Conservation (phyloP, 1,139 yeast genomes). For the Nadsonia commutata region DNA sequence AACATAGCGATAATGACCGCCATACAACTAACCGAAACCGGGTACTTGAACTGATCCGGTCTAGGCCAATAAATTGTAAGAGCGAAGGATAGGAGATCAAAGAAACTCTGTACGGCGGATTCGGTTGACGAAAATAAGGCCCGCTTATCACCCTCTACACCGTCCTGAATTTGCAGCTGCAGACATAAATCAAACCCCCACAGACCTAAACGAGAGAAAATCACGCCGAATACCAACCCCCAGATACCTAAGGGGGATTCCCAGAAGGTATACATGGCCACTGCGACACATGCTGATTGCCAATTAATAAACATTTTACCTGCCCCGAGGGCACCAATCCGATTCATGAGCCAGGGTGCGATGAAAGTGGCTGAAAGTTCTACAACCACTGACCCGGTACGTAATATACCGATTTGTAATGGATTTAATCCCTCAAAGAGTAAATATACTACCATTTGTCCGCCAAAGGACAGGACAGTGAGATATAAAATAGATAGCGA, state of each 20-base stretch:
- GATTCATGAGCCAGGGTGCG: conserved; percentile 16
- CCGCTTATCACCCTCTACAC: conserved; percentile 19
- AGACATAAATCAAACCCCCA: conserved; percentile 28
- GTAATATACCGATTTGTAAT: conserved; percentile 19
- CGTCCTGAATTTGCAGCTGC: conserved; percentile 22
- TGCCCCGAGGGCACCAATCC: conserved; percentile 19
- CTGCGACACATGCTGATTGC: conserved; percentile 13
- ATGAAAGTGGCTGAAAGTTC: conserved; percentile 21
- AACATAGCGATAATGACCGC: conserved; percentile 15
- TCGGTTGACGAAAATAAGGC: conserved; percentile 24
- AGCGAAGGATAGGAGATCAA: conserved; percentile 19
- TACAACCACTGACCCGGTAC: conserved; percentile 18
- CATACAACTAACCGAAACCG: conserved; percentile 16
- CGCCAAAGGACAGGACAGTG: conserved; percentile 25
- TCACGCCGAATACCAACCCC: conserved; percentile 17
- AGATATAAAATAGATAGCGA: conserved; percentile 21
- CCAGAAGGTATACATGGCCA: conserved; percentile 6
- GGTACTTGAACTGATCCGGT: conserved; percentile 20
- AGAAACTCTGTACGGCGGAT: conserved; percentile 23
- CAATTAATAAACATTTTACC: conserved; percentile 19
- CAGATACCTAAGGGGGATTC: conserved; percentile 9
- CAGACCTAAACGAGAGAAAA: conserved; percentile 25
- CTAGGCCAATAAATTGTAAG: conserved; percentile 22
- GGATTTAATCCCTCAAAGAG: conserved; percentile 19
- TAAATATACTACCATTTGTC: conserved; percentile 22